Evolutionary conservation across 2,329 filamentous ascomycete genomes (phyloP).

Genomic region (Pseudohalonectria lignicola): DNA sequence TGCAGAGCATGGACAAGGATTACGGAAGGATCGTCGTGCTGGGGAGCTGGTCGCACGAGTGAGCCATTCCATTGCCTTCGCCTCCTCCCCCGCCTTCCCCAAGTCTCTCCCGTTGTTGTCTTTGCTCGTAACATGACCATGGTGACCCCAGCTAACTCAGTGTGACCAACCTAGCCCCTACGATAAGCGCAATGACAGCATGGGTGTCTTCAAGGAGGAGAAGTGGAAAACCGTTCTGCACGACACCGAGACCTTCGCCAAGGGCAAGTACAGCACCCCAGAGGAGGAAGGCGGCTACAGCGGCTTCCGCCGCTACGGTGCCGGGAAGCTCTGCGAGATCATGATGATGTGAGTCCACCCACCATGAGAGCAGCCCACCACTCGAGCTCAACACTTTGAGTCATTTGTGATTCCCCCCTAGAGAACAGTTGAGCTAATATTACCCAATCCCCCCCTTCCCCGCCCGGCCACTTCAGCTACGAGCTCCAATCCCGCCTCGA

Average conservation of each 20-base stretch:
- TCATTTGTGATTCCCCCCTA: no score
- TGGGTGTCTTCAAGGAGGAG: slow-evolving; percentile 9
- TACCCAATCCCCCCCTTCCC: no score
- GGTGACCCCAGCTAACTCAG: no score
- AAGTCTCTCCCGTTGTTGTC: no score
- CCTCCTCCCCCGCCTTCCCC: no score
- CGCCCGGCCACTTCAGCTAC: no score
- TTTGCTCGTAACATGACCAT: no score
- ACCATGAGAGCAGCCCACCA: no score
- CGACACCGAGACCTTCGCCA: slow-evolving; percentile 12
- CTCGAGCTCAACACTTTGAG: not conserved
- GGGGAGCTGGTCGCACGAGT: slow-evolving; percentile 20
- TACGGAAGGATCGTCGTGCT: slow-evolving; percentile 18
- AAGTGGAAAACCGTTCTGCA: slow-evolving; percentile 14
- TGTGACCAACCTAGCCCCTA: slow-evolving; percentile 6
- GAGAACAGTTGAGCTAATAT: no score
- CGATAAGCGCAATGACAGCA: slow-evolving; percentile 8
- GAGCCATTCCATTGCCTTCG: no score
- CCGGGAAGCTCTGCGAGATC: slow-evolving; percentile 18
- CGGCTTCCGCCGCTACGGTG: slow-evolving; percentile 20
- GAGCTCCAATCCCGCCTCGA: slow-evolving; percentile 18
- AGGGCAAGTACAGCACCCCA: slow-evolving; percentile 13
- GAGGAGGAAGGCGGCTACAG: slow-evolving; percentile 12
- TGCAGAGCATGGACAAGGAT: slow-evolving; percentile 20
- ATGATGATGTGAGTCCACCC: slow-evolving; percentile 18